A percentile compares a stretch with the other conserved stretches of the same genome.
phyloP scores from a whole-genome alignment of 2,329 filamentous ascomycete genomes.

The Thyridium curvatum region DNA sequence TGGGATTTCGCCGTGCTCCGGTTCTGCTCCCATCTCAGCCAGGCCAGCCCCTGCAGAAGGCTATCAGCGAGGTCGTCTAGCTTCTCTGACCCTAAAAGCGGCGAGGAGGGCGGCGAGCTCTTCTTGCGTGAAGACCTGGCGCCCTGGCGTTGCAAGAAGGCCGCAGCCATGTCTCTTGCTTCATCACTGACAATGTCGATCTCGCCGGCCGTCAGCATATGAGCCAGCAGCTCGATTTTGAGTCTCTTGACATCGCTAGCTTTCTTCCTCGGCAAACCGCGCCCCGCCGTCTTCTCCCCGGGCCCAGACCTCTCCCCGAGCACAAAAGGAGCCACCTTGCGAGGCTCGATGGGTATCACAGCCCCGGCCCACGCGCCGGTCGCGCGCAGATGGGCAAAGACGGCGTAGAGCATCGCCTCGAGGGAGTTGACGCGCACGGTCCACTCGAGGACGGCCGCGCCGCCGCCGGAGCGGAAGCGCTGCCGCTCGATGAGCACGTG shows the following conservation, averaged over 20 bases:
- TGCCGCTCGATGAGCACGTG: constrained; percentile 64
- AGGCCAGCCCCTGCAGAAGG: constrained; percentile 70
- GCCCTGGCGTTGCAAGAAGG: constrained; percentile 7
- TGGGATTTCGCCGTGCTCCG: constrained; percentile 22
- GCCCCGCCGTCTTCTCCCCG: constrained; percentile 36
- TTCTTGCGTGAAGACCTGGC: too few species aligned
- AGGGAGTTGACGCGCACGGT: constrained; percentile 76
- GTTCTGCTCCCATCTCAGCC: constrained; percentile 69
- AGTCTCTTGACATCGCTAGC: constrained; percentile 1
- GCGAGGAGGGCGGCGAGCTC: too few species aligned
- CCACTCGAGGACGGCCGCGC: constrained; percentile 68
- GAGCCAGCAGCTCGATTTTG: background rate
- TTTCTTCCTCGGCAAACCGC: constrained; percentile 34
- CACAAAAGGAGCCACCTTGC: background rate
- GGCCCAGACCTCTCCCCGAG: background rate
- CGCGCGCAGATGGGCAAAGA: constrained; percentile 49
- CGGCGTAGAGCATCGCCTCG: constrained; percentile 74
- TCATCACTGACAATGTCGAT: constrained; percentile 2
- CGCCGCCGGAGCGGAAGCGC: constrained; percentile 57
- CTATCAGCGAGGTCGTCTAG: constrained; percentile 79
- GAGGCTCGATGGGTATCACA: constrained; percentile 45
- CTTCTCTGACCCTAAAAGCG: constrained; percentile 37
- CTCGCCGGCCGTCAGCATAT: constrained; percentile 5
- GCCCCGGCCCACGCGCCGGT: constrained; percentile 33
- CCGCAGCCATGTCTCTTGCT: constrained; percentile 4